phyloP scores from a whole-genome alignment of 371 early-diverging fungal genomes.

The Mortierella sp. region DNA sequence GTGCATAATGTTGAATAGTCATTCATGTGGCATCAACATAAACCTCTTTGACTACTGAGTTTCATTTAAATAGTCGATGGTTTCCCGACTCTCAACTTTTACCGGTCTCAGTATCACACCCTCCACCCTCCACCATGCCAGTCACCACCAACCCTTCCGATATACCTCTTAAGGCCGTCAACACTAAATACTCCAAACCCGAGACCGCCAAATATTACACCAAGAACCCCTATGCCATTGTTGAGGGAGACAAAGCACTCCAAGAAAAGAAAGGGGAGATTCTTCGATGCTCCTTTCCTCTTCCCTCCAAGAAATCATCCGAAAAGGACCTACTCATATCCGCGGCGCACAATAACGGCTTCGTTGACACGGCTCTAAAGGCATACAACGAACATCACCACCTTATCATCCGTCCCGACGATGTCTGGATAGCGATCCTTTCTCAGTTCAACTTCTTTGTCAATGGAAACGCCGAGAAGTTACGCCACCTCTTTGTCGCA shows the following conservation, averaged over 20 bases:
- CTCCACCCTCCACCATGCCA: neutral
- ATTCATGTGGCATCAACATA: too few relatives aligned
- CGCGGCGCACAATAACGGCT: conserved; percentile 15
- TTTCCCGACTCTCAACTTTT: neutral
- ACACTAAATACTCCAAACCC: neutral
- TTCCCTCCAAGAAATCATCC: conserved; percentile 14
- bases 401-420: conserved; percentile 43
- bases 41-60: too few relatives aligned
- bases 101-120: neutral
- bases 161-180: neutral
- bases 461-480: conserved; percentile 22
- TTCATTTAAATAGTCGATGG: neutral
- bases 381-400: conserved; percentile 47
- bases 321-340: neutral
- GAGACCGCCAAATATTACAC: neutral
- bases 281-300: conserved; percentile 11
- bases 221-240: neutral
- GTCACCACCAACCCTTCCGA: neutral
- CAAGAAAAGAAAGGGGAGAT: conserved; percentile 10
- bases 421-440: conserved; percentile 47
- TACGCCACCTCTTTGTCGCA: conserved; percentile 40
- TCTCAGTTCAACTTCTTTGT: conserved; percentile 40
- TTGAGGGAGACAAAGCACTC: neutral
- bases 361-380: conserved; percentile 17
- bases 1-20: too few relatives aligned